phyloP scores from a whole-genome alignment of 768 basidiomycete genomes.

The Tricholoma saponaceum region DNA sequence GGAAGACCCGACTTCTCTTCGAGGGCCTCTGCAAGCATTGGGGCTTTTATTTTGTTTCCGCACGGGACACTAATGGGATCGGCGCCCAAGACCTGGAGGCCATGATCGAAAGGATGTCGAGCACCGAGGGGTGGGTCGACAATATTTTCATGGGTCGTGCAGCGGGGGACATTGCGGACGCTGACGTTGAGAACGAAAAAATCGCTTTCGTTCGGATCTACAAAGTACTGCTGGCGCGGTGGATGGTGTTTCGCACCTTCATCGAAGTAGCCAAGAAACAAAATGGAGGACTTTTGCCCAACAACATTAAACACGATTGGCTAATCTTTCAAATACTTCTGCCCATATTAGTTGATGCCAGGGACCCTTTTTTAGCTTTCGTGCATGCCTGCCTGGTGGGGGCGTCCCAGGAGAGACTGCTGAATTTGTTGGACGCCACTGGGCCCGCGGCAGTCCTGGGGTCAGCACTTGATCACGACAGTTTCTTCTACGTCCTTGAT shows the following conservation, averaged over 20 bases:
- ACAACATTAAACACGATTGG: background rate
- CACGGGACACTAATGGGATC: background rate
- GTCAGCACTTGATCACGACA: background rate
- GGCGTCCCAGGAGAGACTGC: background rate
- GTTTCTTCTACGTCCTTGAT: background rate
- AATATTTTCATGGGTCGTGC: background rate
- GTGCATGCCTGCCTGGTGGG: background rate
- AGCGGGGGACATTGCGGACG: background rate
- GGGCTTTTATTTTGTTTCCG: constrained; percentile 12
- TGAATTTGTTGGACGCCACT: background rate
- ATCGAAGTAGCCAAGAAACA: background rate
- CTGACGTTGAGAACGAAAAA: background rate
- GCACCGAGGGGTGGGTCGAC: background rate
- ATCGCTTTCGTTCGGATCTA: background rate
- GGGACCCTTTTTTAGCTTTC: background rate
- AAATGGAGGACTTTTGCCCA: background rate
- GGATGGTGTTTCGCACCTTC: background rate
- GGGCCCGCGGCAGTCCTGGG: background rate
- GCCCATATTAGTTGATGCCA: background rate
- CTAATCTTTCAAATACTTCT: background rate
- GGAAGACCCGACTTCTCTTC: constrained; percentile 12
- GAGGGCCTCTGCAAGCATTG: constrained; percentile 12
- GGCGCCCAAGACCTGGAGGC: background rate
- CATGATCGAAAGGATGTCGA: background rate
- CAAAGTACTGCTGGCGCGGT: background rate